A percentile compares a stretch with the other conserved stretches of the same genome.
phyloP scores from a whole-genome alignment of 257 asterid genomes.

The Haberlea rhodopensis region DNA sequence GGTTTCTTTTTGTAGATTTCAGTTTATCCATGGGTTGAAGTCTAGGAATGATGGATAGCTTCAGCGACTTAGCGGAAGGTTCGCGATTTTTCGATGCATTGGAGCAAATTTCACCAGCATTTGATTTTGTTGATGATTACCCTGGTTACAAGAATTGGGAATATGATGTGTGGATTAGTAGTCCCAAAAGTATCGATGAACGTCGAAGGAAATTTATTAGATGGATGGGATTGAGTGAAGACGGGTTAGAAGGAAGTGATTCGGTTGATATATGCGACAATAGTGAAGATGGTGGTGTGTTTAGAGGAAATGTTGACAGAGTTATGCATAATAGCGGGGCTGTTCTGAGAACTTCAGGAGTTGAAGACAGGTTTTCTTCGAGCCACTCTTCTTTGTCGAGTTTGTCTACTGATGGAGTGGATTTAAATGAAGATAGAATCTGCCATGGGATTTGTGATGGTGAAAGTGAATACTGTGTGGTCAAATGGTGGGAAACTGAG shows the following conservation, averaged over 20 bases:
- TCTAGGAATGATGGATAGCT: conserved; percentile 62
- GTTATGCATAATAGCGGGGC: conserved; percentile 50
- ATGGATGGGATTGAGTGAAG: conserved; percentile 49
- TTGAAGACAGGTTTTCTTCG: conserved; percentile 46
- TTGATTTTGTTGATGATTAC: conserved; percentile 33
- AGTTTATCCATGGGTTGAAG: conserved; percentile 63
- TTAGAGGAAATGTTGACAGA: conserved; percentile 34
- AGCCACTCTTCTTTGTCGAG: conserved; percentile 44
- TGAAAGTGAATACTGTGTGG: conserved; percentile 27
- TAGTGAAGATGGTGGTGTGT: conserved; percentile 23
- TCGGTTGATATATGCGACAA: conserved; percentile 18
- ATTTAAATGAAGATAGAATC: conserved; percentile 27
- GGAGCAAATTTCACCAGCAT: conserved; percentile 51
- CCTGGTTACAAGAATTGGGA: conserved; percentile 32
- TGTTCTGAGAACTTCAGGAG: conserved; percentile 44
- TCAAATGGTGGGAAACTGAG: conserved; percentile 28
- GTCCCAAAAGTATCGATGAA: conserved; percentile 70
- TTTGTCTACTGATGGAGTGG: conserved; percentile 39
- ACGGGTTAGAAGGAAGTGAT: conserved; percentile 26
- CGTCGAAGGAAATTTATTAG: conserved; percentile 58
- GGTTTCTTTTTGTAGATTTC: conserved; percentile 45
- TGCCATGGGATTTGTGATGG: conserved; percentile 29
- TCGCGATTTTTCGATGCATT: conserved; percentile 64
- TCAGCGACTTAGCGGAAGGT: conserved; percentile 45
- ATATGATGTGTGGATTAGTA: conserved; percentile 61